Percentiles rank a stretch among this genome's conserved stretches.
Evolutionary conservation across 139 green algal species (phyloP).

Genomic region (Desmodesmus armatus): DNA sequence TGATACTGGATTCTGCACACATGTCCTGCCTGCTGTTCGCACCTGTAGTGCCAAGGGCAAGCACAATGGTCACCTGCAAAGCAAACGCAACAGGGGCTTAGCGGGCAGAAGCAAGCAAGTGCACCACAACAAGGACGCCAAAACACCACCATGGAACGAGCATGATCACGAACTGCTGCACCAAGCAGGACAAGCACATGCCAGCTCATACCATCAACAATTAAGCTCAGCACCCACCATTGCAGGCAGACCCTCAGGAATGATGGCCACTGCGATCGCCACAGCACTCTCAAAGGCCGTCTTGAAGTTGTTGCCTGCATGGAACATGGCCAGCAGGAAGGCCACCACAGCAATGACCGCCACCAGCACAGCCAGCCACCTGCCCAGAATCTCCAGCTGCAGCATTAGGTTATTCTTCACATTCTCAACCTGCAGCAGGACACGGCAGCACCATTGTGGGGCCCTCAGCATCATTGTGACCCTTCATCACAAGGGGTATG

Average conservation of each 20-base stretch:
- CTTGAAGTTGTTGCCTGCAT: constrained; percentile 2
- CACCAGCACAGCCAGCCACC: constrained; percentile 53
- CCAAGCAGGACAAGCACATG: no score
- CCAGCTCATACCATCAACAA: no score
- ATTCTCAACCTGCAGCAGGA: constrained; percentile 45
- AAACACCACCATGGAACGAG: no score
- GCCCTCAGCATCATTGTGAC: no score
- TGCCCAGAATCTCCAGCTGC: constrained; percentile 57
- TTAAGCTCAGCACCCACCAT: constrained; percentile 58
- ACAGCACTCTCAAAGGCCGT: constrained; percentile 61
- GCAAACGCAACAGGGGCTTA: no score
- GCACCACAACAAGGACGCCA: no score
- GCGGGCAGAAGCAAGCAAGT: constrained; percentile 34
- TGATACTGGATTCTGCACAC: no score
- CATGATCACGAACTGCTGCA: no score
- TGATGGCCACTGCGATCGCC: constrained; percentile 59
- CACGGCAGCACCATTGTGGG: no score
- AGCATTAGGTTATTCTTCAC: constrained; percentile 51
- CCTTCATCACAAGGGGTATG: no score
- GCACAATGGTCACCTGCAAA: constrained; percentile 22
- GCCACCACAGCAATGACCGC: constrained; percentile 44
- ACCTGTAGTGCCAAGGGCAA: constrained; percentile 20
- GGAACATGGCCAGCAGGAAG: constrained; percentile 57
- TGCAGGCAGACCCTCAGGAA: constrained; percentile 61
- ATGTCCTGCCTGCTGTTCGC: no score